Conservation (phyloP, 331 rosid genomes). For the Spiraea crenata region DNA sequence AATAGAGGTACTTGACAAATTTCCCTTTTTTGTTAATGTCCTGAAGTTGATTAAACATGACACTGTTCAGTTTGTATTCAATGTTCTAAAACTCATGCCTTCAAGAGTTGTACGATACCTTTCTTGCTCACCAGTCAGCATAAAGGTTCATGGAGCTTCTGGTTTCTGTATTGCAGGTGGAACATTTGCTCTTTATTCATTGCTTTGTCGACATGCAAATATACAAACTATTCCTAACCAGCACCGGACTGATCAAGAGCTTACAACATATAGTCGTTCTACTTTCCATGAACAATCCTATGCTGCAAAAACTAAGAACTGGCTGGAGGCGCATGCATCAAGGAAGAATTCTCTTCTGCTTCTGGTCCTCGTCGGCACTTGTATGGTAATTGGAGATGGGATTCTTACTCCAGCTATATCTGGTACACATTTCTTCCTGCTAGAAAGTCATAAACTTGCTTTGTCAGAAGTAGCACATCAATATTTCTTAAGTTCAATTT, state of each 20-base stretch:
- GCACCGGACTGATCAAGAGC: constrained; percentile 92
- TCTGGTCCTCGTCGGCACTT: constrained; percentile 95
- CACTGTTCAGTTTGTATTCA: neutral
- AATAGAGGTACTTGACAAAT: neutral
- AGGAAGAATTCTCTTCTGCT: constrained; percentile 72
- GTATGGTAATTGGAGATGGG: constrained; percentile 99
- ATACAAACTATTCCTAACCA: constrained; percentile 87
- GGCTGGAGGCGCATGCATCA: constrained; percentile 66
- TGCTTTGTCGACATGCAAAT: constrained; percentile 96
- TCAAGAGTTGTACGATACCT: neutral
- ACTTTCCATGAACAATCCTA: constrained; percentile 83
- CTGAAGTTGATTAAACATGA: constrained; percentile 2
- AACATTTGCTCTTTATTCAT: constrained; percentile 92
- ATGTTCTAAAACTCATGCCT: neutral
- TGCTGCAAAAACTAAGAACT: constrained; percentile 82
- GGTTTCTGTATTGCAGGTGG: constrained; percentile 64
- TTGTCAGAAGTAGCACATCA: neutral
- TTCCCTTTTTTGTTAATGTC: neutral
- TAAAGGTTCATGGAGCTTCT: constrained; percentile 22
- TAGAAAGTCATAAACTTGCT: neutral
- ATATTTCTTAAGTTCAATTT: neutral
- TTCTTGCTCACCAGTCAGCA: constrained; percentile 18
- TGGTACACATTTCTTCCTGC: constrained; percentile 42
- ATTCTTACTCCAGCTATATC: constrained; percentile 99
- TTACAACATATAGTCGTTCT: constrained; percentile 89